Base-by-base conservation (phyloP, 352 stramenopile genomes). In the Aphanomyces euteiches region DNA sequence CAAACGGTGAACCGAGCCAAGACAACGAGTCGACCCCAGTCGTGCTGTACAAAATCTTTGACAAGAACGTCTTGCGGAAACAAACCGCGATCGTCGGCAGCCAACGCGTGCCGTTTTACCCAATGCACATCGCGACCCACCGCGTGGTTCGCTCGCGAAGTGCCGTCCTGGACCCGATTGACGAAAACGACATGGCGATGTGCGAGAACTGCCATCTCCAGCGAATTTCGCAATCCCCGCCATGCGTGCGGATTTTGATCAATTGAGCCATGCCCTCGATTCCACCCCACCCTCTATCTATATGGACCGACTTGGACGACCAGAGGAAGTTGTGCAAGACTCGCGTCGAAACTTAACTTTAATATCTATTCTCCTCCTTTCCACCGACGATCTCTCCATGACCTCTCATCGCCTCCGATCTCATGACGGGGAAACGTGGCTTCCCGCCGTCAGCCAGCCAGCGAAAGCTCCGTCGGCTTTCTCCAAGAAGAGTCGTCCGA, bases 171-270 rank as follows among this genome's bases (percentile, higher is more conserved):
- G 19, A 19, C 6, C 5, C 17, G 5, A 39, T 61, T 37, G 54
- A 61, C 54, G 54, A 61, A 61, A 37, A 61, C 17, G 43, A n/a
- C 7, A 58, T 58, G 21, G 17, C 43, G 13, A n/a, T n/a, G 19
- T 28, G 28, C 10, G 28, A n/a, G 28, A 7, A 3, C 43, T 39
- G 54, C 3, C 54, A 61, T 37, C 17, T n/a, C 54, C 21, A 39
- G 10, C 54, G 36, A 1, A 12, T 37, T 7, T 15, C 19, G 43
- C 6, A 21, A 7, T n/a, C 54, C 5, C 54, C 54, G 19, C 17
- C 54, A 19, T 17, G 19, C n/a, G 54, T 61, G 28, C 19, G 54
- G 28, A 61, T 61, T 10, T n/a, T 37, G 6, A 5, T 40, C 19
- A 40, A 61, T 37, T 61, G n/a, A 50, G 28, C 28, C 28, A 28